A percentile compares a stretch with the other conserved stretches of the same genome.
phyloP scores from a whole-genome alignment of 2,329 filamentous ascomycete genomes.

The Claviceps humidiphila region DNA sequence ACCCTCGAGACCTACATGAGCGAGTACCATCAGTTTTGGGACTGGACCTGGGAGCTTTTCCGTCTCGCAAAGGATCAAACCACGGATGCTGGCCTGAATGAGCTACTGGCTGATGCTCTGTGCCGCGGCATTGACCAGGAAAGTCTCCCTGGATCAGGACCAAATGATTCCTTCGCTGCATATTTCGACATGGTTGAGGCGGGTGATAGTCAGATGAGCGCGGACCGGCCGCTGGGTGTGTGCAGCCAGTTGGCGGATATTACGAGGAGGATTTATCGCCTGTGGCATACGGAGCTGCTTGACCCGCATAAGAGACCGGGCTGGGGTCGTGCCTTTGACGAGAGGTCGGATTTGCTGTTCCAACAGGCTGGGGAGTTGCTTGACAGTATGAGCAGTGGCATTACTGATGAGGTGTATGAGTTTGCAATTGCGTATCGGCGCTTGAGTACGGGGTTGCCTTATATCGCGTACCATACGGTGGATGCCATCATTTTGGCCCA shows the following conservation, averaged over 20 bases:
- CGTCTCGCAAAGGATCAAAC: conserved; percentile 2
- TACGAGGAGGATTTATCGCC: neutral
- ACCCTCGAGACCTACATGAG: conserved; percentile 2
- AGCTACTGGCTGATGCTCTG: conserved; percentile 4
- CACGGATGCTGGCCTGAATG: conserved; percentile 5
- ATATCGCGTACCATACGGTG: conserved; percentile 5
- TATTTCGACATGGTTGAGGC: conserved; percentile 5
- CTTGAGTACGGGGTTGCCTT: conserved; percentile 5
- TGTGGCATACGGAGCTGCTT: conserved; percentile 6
- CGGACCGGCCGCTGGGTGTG: conserved; percentile 3
- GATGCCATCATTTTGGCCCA: conserved; percentile 5
- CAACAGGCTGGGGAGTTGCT: conserved; percentile 4
- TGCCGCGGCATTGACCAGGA: neutral
- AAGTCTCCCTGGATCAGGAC: neutral
- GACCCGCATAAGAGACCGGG: conserved; percentile 2
- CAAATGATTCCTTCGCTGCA: neutral
- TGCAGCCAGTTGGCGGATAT: neutral
- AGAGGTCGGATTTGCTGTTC: conserved; percentile 1
- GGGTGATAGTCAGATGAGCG: neutral
- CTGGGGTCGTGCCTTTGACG: conserved; percentile 6
- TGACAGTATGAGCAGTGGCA: neutral
- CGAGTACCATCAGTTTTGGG: conserved; percentile 3
- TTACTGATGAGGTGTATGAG: conserved; percentile 5
- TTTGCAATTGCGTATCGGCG: conserved; percentile 7
- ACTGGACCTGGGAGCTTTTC: conserved; percentile 7